Base-by-base conservation (phyloP, 495 filamentous ascomycete species). In the Oleoguttula mirabilis region DNA sequence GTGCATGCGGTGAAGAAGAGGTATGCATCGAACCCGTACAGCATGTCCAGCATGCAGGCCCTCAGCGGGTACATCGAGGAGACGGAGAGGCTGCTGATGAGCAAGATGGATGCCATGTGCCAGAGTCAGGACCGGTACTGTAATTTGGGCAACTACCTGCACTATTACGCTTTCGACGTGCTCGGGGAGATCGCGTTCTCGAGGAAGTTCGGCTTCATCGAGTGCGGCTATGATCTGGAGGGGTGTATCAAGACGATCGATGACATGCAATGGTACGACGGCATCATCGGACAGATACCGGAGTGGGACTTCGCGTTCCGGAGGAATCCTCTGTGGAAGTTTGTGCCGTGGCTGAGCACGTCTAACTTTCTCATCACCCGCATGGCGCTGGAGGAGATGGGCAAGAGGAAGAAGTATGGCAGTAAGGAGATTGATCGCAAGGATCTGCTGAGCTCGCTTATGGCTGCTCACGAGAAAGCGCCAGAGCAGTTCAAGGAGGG, bases 131-230 rank as follows among this genome's bases (percentile, higher is more conserved):
- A 57, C 20, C 51, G 51, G 21, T 50, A 57, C 23, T 61, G 70
- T n/a, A 62, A 73, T 50, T 56, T 74, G 5, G 69, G 66, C 11
- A 59, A 60, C 39, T 73, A 66, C 55, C 55, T 72, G 33, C 67
- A 73, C 52, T 74, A 62, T 41, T 73, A 71, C 46, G 67, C 72
- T 3, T 73, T 72, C 53, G 70, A 79, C 55, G 52, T 76, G 10
- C 60, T 77, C 5, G 70, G 71, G 20, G 72, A 76, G 54, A 66
- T 82, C 11, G 77, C 76, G 0, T 84, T 77, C 47, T 71, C 69
- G 36, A 61, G 73, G n/a, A 67, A 63, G 4, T 76, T 79, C 46
- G 79, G 79, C 1, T 82, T 82, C 49, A 49, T 84, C 2, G 64
- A 66, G 16, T 62, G 70, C 6, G 73, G 69, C 3, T 43, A 67